Conservation (phyloP, 2,329 filamentous ascomycete species). For the Phialemoniopsis sp. region DNA sequence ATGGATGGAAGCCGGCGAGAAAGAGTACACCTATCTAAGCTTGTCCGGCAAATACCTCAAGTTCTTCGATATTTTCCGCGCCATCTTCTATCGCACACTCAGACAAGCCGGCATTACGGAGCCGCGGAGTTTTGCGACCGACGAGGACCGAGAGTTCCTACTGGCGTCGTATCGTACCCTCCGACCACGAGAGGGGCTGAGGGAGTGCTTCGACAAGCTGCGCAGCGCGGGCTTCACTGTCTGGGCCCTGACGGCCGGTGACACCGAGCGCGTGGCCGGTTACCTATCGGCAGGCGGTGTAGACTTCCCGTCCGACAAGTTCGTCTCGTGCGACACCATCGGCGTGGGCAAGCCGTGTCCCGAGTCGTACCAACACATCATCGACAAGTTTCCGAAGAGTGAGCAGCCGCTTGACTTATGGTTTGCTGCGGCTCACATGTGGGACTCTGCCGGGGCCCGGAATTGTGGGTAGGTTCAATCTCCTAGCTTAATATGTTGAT, state of each 20-base stretch:
- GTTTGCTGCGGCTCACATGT: slow-evolving; percentile 54
- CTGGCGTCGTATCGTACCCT: slow-evolving; percentile 27
- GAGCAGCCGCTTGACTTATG: slow-evolving; percentile 19
- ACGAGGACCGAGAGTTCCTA: slow-evolving; percentile 31
- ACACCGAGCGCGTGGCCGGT: slow-evolving; percentile 38
- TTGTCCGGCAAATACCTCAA: slow-evolving; percentile 31
- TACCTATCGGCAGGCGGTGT: slow-evolving; percentile 42
- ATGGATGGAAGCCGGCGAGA: slow-evolving; percentile 38
- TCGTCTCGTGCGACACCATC: slow-evolving; percentile 40
- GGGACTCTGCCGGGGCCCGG: slow-evolving; percentile 48
- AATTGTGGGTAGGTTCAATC: slow-evolving; percentile 33
- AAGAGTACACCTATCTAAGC: slow-evolving; percentile 40
- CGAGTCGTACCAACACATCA: slow-evolving; percentile 35
- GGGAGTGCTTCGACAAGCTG: slow-evolving; percentile 32
- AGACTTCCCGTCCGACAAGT: slow-evolving; percentile 40
- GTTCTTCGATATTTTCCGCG: slow-evolving; percentile 31
- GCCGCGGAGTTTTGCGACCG: slow-evolving; percentile 28
- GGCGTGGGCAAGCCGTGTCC: slow-evolving; percentile 44
- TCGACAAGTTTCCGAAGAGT: slow-evolving; percentile 22
- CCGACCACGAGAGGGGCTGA: slow-evolving; percentile 25
- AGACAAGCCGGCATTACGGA: slow-evolving; percentile 31
- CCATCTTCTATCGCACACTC: slow-evolving; percentile 39
- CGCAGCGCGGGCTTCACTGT: slow-evolving; percentile 40
- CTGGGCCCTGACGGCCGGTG: slow-evolving; percentile 47
- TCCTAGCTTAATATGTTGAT: too few relatives aligned